Base-by-base conservation (phyloP, 768 basidiomycete species). In the Tephrocybe sp. region DNA sequence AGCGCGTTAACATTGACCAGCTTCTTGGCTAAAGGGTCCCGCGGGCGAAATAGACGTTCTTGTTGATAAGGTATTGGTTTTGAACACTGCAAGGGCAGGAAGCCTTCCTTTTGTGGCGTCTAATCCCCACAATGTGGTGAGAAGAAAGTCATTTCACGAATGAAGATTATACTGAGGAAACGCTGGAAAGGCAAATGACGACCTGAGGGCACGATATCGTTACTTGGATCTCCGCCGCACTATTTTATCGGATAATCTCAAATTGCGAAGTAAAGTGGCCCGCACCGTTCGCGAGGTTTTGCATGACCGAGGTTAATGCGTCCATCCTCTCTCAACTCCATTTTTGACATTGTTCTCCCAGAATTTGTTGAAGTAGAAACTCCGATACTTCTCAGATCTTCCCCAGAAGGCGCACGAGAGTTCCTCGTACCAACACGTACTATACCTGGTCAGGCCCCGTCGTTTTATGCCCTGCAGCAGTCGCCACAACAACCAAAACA, bases 401-500 rank as follows among this genome's bases (percentile, higher is more conserved):
- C 93, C 2, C 93, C 93, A 18, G 95, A 98, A 73, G 94, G 94
- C 25, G 95, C 94, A 1, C 80, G 94, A 58, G 94, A 98, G 66
- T 98, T 90, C 63, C 80, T 97, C 33, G 93, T 97, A 39, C 93
- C 93, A 44, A 81, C 85, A 21, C 87, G 93, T 39, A 61, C 73
- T 37, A 65, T n/a, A n/a, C n/a, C 71, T 30, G 28, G 28, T 11
- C 49, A 69, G 73, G 32, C 52, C 68, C 17, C 76, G 34, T 70
- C 77, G 32, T 97, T 96, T 65, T 97, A 93, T 66, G 91, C 95
- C 0, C 78, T 97, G 43, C 85, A 91, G 10, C 95, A 97, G 69
- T 97, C 94, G 0, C 95, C 95, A 2, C 95, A 98, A 65, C 94
- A 96, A 68, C 93, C 93, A 3, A 98, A 97, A 67, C 95, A 97